Conservation (phyloP, 106 monocot species). For the Dendrobium huoshanense region DNA sequence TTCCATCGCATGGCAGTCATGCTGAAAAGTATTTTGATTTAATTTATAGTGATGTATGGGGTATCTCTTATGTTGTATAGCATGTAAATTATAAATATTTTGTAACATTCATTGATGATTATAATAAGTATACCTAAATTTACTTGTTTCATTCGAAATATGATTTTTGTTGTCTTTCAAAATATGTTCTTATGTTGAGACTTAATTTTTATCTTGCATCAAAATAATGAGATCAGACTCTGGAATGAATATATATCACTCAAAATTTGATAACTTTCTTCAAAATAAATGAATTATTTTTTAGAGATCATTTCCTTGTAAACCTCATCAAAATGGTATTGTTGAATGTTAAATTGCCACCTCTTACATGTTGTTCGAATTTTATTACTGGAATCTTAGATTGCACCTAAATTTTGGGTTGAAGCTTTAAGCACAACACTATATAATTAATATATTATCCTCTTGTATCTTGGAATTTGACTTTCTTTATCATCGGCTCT, state of each 20-base stretch:
- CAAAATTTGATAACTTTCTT: neutral
- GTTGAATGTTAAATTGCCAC: constrained; percentile 8
- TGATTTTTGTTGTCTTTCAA: constrained; percentile 9
- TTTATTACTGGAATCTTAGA: neutral
- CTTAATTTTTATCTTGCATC: constrained; percentile 7
- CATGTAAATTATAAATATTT: constrained; percentile 7
- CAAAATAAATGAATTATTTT: neutral
- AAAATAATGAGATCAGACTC: neutral
- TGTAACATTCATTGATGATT: constrained; percentile 19
- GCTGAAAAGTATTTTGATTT: neutral
- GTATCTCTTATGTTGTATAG: neutral
- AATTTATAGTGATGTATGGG: neutral
- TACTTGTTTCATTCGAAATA: constrained; percentile 10
- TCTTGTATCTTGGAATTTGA: neutral
- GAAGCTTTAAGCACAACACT: constrained; percentile 1
- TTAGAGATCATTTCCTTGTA: constrained; percentile 2
- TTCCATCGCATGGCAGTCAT: neutral
- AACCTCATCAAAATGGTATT: constrained; percentile 5
- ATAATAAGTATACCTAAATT: constrained; percentile 5
- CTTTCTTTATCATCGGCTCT: neutral
- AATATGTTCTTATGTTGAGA: neutral
- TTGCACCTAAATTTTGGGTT: constrained; percentile 4
- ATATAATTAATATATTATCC: constrained; percentile 16
- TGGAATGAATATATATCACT: constrained; percentile 6
- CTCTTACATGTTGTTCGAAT: neutral